These are phyloP conservation scores for Coemansia aciculifera DNA, from an alignment of 192 early-diverging fungal genomes.

Conservation along the genomic window DNA sequence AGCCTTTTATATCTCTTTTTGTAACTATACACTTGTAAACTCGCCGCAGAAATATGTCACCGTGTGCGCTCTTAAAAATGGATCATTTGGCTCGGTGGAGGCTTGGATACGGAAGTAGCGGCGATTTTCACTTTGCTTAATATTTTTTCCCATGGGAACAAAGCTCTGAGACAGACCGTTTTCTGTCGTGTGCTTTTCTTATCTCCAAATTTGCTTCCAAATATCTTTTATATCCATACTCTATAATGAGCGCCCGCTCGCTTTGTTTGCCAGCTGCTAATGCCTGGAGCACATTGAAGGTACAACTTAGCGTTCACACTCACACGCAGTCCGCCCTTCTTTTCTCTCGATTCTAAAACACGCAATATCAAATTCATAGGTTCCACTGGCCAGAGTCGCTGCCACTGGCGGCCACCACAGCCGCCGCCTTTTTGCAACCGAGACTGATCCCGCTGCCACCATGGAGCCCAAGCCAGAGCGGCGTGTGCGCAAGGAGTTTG, in stretches of 20 bases:
- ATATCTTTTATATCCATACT: background rate
- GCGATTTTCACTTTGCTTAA: background rate
- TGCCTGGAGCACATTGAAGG: slow-evolving; percentile 8
- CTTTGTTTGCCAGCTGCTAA: background rate
- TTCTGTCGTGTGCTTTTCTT: background rate
- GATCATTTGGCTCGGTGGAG: background rate
- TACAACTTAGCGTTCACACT: background rate
- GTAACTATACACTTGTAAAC: background rate
- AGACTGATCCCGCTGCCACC: slow-evolving; percentile 9
- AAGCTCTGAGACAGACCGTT: background rate
- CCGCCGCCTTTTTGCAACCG: slow-evolving; percentile 37
- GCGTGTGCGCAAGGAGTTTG: slow-evolving; percentile 50
- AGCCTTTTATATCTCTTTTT: background rate
- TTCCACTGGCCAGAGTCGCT: background rate
- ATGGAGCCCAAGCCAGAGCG: slow-evolving; percentile 14
- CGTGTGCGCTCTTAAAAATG: no score
- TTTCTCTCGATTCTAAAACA: background rate
- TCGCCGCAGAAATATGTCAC: background rate
- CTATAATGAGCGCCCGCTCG: background rate
- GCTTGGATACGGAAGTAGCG: background rate
- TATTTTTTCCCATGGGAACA: background rate
- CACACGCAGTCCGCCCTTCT: no score
- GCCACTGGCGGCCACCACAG: background rate
- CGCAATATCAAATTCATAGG: background rate
- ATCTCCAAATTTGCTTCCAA: background rate